These are phyloP conservation scores for Trametes punicea DNA, from an alignment of 768 basidiomycete genomes.

Conservation along the genomic window DNA sequence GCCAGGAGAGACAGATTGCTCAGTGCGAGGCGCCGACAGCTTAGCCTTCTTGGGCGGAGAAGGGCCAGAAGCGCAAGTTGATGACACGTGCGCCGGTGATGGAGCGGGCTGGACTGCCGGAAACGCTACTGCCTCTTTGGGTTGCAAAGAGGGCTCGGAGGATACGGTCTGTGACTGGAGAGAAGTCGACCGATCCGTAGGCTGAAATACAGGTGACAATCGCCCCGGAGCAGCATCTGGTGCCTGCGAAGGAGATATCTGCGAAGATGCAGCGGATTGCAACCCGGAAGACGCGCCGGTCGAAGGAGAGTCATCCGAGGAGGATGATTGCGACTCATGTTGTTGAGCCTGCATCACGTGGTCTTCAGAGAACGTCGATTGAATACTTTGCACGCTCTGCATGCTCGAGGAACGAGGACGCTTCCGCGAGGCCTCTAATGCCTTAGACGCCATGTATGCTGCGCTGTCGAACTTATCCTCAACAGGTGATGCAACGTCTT, in stretches of 20 bases:
- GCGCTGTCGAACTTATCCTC: constrained; percentile 5
- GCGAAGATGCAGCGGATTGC: not conserved
- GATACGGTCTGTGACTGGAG: not conserved
- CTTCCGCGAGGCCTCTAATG: not conserved
- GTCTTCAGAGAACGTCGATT: not conserved
- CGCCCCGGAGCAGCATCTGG: not conserved
- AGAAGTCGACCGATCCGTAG: not conserved
- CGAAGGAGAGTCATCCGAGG: not conserved
- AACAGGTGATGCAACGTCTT: not conserved
- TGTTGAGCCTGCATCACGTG: not conserved
- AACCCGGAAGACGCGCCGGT: not conserved
- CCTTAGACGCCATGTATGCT: not conserved
- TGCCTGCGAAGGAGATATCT: not conserved
- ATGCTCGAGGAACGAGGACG: constrained; percentile 13
- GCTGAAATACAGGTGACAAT: not conserved
- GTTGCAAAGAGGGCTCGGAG: not conserved
- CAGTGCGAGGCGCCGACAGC: not conserved
- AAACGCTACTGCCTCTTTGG: not conserved
- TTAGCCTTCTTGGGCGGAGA: constrained; percentile 17
- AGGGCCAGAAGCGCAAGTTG: not conserved
- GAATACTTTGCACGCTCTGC: constrained; percentile 7
- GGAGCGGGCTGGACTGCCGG: not conserved
- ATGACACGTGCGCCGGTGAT: not conserved
- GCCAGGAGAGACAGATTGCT: not conserved
- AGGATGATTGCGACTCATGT: not conserved